Conservation (phyloP, 2,329 filamentous ascomycete species). For the Blastomyces silverae region DNA sequence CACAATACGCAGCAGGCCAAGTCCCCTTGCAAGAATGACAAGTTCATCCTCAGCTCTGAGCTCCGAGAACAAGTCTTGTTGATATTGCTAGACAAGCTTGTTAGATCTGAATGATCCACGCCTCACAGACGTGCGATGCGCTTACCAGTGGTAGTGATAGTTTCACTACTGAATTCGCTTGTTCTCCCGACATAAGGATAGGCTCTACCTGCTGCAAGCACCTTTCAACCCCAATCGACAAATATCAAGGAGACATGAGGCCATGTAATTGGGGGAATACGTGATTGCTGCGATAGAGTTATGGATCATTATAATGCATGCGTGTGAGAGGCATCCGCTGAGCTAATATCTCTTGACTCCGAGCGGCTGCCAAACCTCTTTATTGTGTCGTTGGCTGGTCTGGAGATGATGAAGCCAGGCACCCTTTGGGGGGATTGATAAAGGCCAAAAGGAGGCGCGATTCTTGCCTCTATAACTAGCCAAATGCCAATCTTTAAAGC, state of each 20-base stretch:
- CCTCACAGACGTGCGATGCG: constrained; percentile 5
- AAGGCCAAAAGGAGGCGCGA: not conserved
- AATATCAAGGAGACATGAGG: constrained; percentile 13
- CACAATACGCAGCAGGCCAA: constrained; percentile 83
- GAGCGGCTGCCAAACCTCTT: not conserved
- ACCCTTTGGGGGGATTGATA: not conserved
- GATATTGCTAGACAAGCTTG: constrained; percentile 58
- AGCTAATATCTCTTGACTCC: not conserved
- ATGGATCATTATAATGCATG: not conserved
- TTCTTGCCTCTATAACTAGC: not conserved
- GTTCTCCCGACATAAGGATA: constrained; percentile 18
- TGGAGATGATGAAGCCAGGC: not conserved
- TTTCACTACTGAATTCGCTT: constrained; percentile 43
- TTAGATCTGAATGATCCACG: not conserved
- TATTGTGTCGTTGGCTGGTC: not conserved
- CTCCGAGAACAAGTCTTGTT: constrained; percentile 90
- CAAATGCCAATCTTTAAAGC: not conserved
- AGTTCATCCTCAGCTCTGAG: constrained; percentile 87
- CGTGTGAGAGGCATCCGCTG: not conserved
- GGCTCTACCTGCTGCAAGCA: not conserved
- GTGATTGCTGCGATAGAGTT: not conserved
- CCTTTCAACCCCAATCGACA: not conserved
- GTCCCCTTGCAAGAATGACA: constrained; percentile 80
- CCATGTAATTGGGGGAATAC: constrained; percentile 13
- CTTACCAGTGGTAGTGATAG: constrained; percentile 55